Percentiles rank a stretch among this genome's conserved stretches.
Conservation (phyloP, 2,329 filamentous ascomycete species). For the Cladosporium austrohemisphaericum region DNA sequence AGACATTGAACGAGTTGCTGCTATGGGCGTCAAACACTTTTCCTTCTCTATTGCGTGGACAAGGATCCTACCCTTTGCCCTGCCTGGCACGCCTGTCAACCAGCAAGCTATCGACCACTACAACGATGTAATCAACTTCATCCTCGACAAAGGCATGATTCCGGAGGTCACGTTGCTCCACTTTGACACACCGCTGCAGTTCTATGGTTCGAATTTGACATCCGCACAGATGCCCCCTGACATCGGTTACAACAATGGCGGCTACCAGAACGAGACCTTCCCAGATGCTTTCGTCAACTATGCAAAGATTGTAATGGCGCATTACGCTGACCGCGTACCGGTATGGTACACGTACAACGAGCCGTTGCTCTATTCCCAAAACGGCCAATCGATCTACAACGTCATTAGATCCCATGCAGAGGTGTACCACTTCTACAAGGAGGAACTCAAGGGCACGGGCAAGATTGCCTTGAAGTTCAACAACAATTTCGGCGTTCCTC, state of each 20-base stretch:
- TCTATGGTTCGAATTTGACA: conserved; percentile 4
- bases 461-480: conserved; percentile 51
- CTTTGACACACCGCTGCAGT: conserved; percentile 35
- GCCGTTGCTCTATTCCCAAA: conserved; percentile 21
- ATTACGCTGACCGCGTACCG: conserved; percentile 36
- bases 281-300: conserved; percentile 35
- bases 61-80: conserved; percentile 47
- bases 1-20: conserved; percentile 37
- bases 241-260: conserved; percentile 29
- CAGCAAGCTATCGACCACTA: conserved; percentile 47
- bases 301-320: conserved; percentile 34
- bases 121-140: conserved; percentile 41
- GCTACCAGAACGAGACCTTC: conserved; percentile 26
- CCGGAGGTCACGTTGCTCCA: conserved; percentile 46
- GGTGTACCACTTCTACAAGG: conserved; percentile 47
- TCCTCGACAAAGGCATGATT: conserved; percentile 40
- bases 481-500: conserved; percentile 37
- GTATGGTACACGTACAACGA: conserved; percentile 42
- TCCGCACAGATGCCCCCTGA: conserved; percentile 28
- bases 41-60: conserved; percentile 47
- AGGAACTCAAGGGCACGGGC: conserved; percentile 50
- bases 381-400: conserved; percentile 14
- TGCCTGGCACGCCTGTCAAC: conserved; percentile 44
- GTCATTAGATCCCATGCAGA: conserved; percentile 23
- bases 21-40: conserved; percentile 34